Conservation (phyloP, 2,329 filamentous ascomycete species). For the Alternaria angustiovoidea region DNA sequence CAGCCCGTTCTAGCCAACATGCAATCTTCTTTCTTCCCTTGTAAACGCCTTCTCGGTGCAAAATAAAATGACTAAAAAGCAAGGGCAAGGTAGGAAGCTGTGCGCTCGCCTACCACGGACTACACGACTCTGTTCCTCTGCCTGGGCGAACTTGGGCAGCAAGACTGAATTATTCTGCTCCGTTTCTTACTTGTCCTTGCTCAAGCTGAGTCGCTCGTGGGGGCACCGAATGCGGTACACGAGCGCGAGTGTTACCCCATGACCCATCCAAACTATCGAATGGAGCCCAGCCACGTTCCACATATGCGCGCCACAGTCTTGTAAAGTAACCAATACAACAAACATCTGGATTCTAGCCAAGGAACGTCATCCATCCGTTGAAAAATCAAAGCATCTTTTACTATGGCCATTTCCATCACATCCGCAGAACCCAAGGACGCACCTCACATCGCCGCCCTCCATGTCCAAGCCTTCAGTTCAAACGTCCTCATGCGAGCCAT, state of each 20-base stretch:
- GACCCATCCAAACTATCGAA: background rate
- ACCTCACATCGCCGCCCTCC: slow-evolving; percentile 8
- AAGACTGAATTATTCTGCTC: no score
- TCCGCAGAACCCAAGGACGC: slow-evolving; percentile 6
- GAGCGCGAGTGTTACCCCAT: background rate
- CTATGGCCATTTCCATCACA: background rate
- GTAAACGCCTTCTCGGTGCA: background rate
- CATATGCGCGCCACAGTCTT: background rate
- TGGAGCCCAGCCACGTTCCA: background rate
- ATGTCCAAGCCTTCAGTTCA: slow-evolving; percentile 12
- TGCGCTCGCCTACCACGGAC: background rate
- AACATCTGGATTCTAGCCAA: background rate
- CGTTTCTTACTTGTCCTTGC: background rate
- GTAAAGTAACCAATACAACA: background rate
- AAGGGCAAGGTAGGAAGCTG: slow-evolving; percentile 3
- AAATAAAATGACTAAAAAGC: background rate
- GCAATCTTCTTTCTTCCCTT: background rate
- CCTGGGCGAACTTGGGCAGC: slow-evolving; percentile 1
- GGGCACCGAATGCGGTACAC: background rate
- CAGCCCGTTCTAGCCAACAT: background rate
- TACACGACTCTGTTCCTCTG: background rate
- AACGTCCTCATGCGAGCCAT: slow-evolving; percentile 18
- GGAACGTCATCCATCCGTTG: background rate
- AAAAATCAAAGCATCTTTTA: background rate
- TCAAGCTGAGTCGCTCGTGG: background rate